These are phyloP conservation scores for Flaveria brownii DNA, from an alignment of 129 eudicot species.

Conservation along the genomic window DNA sequence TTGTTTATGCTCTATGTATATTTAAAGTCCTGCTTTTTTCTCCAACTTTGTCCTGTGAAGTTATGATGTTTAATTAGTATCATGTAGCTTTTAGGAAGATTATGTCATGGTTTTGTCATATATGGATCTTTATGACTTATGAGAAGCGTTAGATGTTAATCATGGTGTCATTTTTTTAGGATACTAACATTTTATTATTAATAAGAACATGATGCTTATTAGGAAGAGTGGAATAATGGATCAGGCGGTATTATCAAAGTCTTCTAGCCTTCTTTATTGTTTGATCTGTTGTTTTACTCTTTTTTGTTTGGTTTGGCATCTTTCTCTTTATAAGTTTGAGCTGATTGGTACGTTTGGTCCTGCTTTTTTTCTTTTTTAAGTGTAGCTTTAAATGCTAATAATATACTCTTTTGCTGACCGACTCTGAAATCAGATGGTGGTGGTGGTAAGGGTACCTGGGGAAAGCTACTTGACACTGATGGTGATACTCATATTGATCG, in stretches of 20 bases:
- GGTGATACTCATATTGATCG: conserved; percentile 69
- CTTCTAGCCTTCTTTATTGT: neutral
- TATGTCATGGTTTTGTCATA: neutral
- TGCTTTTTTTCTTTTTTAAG: neutral
- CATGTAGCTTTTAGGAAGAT: neutral
- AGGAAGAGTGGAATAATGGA: neutral
- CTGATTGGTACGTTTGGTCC: neutral
- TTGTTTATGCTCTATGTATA: neutral
- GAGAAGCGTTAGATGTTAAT: neutral
- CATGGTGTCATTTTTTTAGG: neutral
- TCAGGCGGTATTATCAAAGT: neutral
- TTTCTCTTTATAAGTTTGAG: neutral
- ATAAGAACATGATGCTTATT: neutral
- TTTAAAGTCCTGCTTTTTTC: neutral
- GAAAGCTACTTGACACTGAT: conserved; percentile 84
- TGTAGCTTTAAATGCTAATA: conserved; percentile 19
- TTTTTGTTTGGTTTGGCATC: neutral
- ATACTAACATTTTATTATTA: neutral
- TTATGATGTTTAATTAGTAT: neutral
- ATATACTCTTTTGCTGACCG: neutral
- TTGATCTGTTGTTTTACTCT: neutral
- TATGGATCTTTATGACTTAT: neutral
- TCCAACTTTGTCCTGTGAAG: neutral
- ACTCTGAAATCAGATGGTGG: conserved; percentile 72
- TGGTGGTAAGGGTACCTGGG: conserved; percentile 99